A percentile compares a stretch with the other conserved stretches of the same genome.
Evolutionary conservation across 345 rosid genomes (phyloP).

Genomic region (Durio zibethinus): DNA sequence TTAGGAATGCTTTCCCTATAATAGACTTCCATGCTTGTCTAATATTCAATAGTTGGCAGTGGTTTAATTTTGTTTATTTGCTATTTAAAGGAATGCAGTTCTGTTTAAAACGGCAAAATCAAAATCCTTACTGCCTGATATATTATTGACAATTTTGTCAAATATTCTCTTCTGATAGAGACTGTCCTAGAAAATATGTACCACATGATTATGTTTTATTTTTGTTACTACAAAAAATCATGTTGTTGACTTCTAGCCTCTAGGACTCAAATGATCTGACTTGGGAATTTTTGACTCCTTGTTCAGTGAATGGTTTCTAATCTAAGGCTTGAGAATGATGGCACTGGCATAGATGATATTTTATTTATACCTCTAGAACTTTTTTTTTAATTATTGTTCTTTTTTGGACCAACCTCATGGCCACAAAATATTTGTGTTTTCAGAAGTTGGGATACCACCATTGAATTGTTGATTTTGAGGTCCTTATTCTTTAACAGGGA

Average conservation of each 20-base stretch:
- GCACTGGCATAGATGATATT: background rate
- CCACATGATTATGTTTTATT: background rate
- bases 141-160: background rate
- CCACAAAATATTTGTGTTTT: background rate
- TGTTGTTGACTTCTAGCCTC: background rate
- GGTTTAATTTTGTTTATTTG: too few relatives aligned
- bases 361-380: background rate
- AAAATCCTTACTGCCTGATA: background rate
- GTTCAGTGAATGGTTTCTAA: background rate
- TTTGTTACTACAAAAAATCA: background rate
- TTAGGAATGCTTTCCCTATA: too few relatives aligned
- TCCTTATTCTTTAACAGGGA: background rate
- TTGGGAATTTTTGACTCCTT: background rate
- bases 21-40: too few relatives aligned
- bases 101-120: background rate
- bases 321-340: conserved; percentile 6
- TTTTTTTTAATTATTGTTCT: background rate
- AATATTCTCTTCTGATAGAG: background rate
- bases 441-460: background rate
- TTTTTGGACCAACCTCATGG: background rate
- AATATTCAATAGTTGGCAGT: too few relatives aligned
- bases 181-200: background rate
- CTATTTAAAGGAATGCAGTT: background rate
- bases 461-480: background rate
- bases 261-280: background rate